Conservation (phyloP, 2,329 filamentous ascomycete genomes). For the Leptographium lundbergii region DNA sequence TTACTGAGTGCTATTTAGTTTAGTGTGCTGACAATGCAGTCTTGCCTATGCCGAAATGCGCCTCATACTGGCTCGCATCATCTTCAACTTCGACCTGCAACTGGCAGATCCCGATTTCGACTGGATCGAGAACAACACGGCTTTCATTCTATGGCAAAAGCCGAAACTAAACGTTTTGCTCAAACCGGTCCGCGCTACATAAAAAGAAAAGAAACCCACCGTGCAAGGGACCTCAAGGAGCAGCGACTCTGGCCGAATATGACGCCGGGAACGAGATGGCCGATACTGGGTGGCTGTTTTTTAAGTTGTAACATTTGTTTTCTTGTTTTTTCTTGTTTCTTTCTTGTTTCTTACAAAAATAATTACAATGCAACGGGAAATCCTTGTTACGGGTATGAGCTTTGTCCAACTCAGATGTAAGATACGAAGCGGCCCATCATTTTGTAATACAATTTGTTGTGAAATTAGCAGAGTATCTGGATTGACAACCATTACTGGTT, state of each 20-base stretch:
- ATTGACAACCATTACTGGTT: too few species aligned
- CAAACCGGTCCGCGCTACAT: not conserved
- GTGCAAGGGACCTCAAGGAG: not conserved
- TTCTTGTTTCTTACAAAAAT: too few species aligned
- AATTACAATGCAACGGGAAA: too few species aligned
- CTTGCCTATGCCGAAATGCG: constrained; percentile 7
- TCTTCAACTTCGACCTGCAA: not conserved
- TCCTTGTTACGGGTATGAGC: too few species aligned
- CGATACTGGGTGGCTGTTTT: too few species aligned
- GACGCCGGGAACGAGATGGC: not conserved
- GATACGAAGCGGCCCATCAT: too few species aligned
- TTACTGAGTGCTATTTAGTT: not conserved
- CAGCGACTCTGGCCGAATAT: not conserved
- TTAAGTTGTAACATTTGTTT: too few species aligned
- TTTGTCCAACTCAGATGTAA: too few species aligned
- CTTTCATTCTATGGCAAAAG: not conserved
- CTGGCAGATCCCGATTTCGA: not conserved
- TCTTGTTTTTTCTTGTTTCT: too few species aligned
- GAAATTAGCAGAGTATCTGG: too few species aligned
- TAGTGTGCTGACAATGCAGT: not conserved
- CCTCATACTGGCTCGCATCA: not conserved
- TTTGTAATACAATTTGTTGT: too few species aligned
- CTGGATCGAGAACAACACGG: not conserved
- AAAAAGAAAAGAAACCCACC: not conserved
- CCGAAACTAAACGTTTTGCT: not conserved